Evolutionary conservation across 2,329 filamentous ascomycete species (phyloP).

Genomic region (Nemania bipapillata): DNA sequence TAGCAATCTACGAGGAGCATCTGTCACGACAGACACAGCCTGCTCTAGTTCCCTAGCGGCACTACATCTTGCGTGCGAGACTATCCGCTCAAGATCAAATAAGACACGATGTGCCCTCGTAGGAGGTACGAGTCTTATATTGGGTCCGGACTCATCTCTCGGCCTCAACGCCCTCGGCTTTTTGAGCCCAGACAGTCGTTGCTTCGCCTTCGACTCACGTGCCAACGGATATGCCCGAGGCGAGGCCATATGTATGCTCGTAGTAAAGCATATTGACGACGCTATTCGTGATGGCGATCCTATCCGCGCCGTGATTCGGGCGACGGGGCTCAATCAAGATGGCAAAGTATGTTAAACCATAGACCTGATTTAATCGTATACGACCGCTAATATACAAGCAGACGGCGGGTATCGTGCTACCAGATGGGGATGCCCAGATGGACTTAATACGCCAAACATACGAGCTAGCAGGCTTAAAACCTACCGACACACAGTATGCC

Average conservation of each 20-base stretch:
- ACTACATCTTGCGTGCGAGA: conserved; percentile 19
- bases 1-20: conserved; percentile 19
- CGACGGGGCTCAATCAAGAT: conserved; percentile 13
- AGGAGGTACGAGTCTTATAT: conserved; percentile 13
- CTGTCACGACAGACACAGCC: conserved; percentile 21
- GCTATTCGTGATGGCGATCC: conserved; percentile 21
- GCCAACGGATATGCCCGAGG: conserved; percentile 23
- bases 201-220: conserved; percentile 12
- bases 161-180: conserved; percentile 8
- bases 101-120: conserved; percentile 17
- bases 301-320: conserved; percentile 19
- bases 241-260: conserved; percentile 10
- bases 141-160: conserved; percentile 2
- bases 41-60: conserved; percentile 15
- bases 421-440: conserved; percentile 7
- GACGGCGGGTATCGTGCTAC: conserved; percentile 13
- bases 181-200: conserved; percentile 19
- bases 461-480: not conserved
- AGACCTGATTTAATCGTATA: not conserved
- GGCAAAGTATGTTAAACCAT: conserved; percentile 6
- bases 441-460: conserved; percentile 13
- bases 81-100: conserved; percentile 6
- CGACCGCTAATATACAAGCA: not conserved
- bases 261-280: conserved; percentile 16
- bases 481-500: conserved; percentile 8